These are phyloP conservation scores for Microbotryum intermedium DNA, from an alignment of 1,284 basidiomycete genomes.

Conservation along the genomic window DNA sequence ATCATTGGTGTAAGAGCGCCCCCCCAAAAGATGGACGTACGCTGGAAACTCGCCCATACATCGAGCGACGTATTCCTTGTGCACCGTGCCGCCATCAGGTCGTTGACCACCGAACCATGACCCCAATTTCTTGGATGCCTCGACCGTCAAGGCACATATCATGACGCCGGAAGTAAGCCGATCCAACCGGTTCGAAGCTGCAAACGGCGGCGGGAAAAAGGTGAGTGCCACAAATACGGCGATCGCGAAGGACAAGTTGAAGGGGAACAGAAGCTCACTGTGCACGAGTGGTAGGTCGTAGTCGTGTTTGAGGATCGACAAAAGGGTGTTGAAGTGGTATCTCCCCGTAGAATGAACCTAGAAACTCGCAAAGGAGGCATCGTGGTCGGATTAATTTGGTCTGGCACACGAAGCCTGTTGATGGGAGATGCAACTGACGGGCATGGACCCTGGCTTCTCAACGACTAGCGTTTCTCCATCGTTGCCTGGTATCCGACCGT, in stretches of 20 bases:
- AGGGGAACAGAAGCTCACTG: constrained; percentile 49
- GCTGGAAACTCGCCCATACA: constrained; percentile 73
- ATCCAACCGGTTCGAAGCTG: constrained; percentile 91
- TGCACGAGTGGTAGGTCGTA: constrained; percentile 74
- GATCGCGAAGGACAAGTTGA: neutral
- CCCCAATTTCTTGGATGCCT: constrained; percentile 63
- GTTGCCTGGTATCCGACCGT: constrained; percentile 26
- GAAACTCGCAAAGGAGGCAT: constrained; percentile 50
- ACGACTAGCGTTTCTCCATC: constrained; percentile 56
- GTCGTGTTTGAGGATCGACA: constrained; percentile 77
- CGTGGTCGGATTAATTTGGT: too few relatives aligned
- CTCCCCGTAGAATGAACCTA: constrained; percentile 71
- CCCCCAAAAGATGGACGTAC: constrained; percentile 45
- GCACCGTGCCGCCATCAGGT: constrained; percentile 58
- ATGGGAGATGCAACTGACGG: constrained; percentile 7
- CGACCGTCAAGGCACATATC: constrained; percentile 74
- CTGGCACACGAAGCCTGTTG: too few relatives aligned
- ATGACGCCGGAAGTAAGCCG: constrained; percentile 91
- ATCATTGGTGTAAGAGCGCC: neutral
- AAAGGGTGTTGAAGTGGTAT: constrained; percentile 77
- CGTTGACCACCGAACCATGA: constrained; percentile 56
- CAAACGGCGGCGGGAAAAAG: neutral
- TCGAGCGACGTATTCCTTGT: constrained; percentile 85
- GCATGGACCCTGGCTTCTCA: constrained; percentile 84
- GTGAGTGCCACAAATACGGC: neutral